Evolutionary conservation across 2,329 filamentous ascomycete genomes (phyloP).

Genomic region (Podosphaera fusca): DNA sequence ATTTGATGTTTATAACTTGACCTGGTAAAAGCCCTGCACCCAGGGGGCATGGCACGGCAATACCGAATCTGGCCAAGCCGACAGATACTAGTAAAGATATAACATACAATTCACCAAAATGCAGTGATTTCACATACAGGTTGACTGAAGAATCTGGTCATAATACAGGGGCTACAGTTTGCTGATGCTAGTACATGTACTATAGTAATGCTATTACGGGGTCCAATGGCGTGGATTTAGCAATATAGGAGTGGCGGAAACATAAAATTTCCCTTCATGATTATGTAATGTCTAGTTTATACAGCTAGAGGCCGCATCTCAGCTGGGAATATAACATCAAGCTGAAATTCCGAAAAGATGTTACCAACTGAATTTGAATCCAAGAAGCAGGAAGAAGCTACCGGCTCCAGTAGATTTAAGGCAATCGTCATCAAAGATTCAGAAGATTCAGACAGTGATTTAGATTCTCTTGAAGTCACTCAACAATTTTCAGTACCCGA

Average conservation of each 20-base stretch:
- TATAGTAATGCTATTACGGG: too few species aligned
- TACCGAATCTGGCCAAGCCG: too few species aligned
- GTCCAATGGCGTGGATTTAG: too few species aligned
- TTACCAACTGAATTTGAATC: neutral
- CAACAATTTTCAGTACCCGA: neutral
- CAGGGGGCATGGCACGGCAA: too few species aligned
- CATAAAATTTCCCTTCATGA: neutral
- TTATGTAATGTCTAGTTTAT: neutral
- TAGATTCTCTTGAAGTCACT: neutral
- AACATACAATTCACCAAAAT: neutral
- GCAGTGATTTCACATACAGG: neutral
- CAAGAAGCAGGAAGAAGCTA: neutral
- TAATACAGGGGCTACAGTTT: too few species aligned
- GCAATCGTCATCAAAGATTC: neutral
- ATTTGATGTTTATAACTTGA: too few species aligned
- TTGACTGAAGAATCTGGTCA: too few species aligned
- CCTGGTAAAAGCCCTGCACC: too few species aligned
- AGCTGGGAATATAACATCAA: too few species aligned
- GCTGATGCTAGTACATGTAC: too few species aligned
- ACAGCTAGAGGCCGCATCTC: too few species aligned
- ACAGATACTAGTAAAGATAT: neutral
- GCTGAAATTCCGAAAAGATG: neutral
- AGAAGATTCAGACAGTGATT: neutral
- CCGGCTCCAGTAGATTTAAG: neutral
- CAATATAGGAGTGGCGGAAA: too few species aligned